Conservation (phyloP, 2,329 filamentous ascomycete species). For the Alternaria gansuensis region DNA sequence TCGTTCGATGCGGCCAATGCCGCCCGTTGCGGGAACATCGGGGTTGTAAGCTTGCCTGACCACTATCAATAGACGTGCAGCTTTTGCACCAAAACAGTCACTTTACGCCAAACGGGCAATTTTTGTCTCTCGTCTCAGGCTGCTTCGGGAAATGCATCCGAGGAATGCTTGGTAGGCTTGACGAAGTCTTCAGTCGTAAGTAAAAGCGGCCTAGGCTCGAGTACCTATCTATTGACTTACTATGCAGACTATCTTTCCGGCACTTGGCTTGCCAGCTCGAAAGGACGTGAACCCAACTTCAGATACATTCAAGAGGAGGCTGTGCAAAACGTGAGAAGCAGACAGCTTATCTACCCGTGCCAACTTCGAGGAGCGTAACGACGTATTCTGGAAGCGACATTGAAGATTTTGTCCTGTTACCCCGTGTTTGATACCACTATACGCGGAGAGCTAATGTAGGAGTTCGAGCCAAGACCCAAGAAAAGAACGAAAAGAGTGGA, state of each 20-base stretch:
- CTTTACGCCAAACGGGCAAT: neutral
- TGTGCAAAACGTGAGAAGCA: slow-evolving; percentile 6
- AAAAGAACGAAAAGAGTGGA: neutral
- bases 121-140: slow-evolving; percentile 1
- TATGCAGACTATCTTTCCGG: neutral
- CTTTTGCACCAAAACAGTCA: neutral
- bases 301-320: neutral
- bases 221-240: slow-evolving; percentile 4
- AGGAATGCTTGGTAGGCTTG: slow-evolving; percentile 5
- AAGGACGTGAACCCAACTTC: neutral
- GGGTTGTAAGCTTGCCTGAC: neutral
- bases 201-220: neutral
- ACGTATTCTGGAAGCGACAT: slow-evolving; percentile 4
- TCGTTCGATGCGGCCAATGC: neutral
- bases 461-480: neutral
- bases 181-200: slow-evolving; percentile 1
- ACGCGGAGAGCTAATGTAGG: slow-evolving; percentile 5
- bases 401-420: neutral
- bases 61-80: neutral
- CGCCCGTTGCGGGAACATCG: neutral
- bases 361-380: neutral
- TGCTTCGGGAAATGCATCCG: slow-evolving; percentile 19
- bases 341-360: slow-evolving; percentile 5
- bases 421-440: neutral
- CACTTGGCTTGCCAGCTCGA: neutral